Percentiles rank a stretch among this genome's conserved stretches.
These are phyloP conservation scores for Paralagenidium karlingii DNA, from an alignment of 352 stramenopile species.

Conservation along the genomic window DNA sequence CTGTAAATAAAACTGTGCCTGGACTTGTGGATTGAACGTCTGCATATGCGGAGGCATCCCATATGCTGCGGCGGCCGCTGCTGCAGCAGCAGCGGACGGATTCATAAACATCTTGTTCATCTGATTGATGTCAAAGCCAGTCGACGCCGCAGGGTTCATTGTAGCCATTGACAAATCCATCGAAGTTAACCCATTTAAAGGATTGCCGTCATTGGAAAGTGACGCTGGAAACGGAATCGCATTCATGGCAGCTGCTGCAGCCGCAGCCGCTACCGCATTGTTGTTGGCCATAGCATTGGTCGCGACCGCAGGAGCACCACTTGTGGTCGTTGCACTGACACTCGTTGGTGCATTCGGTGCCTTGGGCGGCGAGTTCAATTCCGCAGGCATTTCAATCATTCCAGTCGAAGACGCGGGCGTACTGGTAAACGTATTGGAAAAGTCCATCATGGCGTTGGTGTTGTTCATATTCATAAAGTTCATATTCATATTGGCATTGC, in stretches of 20 bases:
- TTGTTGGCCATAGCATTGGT: background rate
- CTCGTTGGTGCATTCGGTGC: background rate
- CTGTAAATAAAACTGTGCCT: constrained; percentile 43
- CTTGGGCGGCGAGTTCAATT: constrained; percentile 58
- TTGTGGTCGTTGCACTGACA: constrained; percentile 7
- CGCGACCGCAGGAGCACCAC: constrained; percentile 14
- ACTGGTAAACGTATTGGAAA: constrained; percentile 3
- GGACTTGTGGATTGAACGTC: constrained; percentile 41
- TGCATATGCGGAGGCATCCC: constrained; percentile 44
- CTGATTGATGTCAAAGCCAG: constrained; percentile 37
- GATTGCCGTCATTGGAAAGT: constrained; percentile 30
- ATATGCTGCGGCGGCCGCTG: too few species aligned
- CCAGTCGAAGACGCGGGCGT: constrained; percentile 14
- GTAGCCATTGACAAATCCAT: constrained; percentile 4
- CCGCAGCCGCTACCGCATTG: constrained; percentile 8
- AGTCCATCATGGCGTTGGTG: background rate
- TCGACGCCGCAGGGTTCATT: constrained; percentile 3
- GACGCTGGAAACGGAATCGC: constrained; percentile 70
- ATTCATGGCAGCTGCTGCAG: constrained; percentile 18
- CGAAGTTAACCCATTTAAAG: constrained; percentile 6
- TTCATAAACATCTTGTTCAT: constrained; percentile 50
- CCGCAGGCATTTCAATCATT: constrained; percentile 79
- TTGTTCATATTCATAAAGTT: constrained; percentile 4
- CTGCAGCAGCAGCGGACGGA: too few species aligned
- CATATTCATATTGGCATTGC: constrained; percentile 6